Base-by-base conservation (phyloP, 768 basidiomycete genomes). In the Flagelloscypha sp. region DNA sequence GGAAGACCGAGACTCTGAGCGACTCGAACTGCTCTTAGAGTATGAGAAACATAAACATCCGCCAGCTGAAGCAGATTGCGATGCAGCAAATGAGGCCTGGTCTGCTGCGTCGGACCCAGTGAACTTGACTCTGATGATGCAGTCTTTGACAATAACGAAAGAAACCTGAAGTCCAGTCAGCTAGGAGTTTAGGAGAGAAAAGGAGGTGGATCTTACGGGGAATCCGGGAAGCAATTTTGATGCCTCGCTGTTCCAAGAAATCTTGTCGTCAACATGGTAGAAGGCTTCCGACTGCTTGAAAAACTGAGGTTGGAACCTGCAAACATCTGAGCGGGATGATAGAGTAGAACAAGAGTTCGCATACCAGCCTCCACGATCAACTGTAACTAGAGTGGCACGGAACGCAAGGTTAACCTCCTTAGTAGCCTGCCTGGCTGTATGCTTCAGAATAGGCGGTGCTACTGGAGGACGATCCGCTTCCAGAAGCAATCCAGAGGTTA, bases 221-320 rank as follows among this genome's bases (percentile, higher is more conserved):
- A n/a, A n/a, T n/a, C n/a, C n/a, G n/a, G n/a, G n/a, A n/a, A n/a
- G n/a, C n/a, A n/a, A n/a, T n/a, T n/a, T n/a, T n/a, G n/a, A n/a
- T n/a, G n/a, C n/a, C n/a, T n/a, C n/a, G n/a, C n/a, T n/a, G n/a
- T n/a, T n/a, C 48, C 46, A 43, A 6, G 29, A 6, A 6, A 45
- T 38, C 24, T 41, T 43, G 1, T 23, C 13, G 25, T 39, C 30
- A 33, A 39, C 27, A 12, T 39, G 34, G 30, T 46, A 43, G 40
- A 40, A 48, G 20, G 33, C 42, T n/a, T 43, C 29, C 5, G 48
- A 50, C 24, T 48, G 33, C 7, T 32, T 30, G 39, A 50, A 50
- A 30, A 50, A 46, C 21, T 48, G 47, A 1, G 48, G 48, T 29
- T 45, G 48, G 47, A 50, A 50, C n/a, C n/a, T n/a, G n/a, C n/a